Conservation (phyloP, 352 stramenopile genomes). For the Phytophthora crassamura region DNA sequence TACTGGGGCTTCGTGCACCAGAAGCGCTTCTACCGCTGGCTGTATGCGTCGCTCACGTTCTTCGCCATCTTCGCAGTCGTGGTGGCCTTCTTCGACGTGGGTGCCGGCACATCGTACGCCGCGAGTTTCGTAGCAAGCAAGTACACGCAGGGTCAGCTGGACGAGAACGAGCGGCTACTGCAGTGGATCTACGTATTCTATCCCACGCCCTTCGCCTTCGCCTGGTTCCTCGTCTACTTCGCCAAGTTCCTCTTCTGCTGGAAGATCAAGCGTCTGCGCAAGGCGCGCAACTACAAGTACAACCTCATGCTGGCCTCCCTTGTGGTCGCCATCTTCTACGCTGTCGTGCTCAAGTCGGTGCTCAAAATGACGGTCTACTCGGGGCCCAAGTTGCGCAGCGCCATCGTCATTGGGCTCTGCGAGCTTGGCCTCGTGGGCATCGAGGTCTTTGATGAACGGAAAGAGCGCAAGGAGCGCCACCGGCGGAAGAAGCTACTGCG, state of each 20-base stretch:
- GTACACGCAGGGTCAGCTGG: slow-evolving; percentile 61
- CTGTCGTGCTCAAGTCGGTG: slow-evolving; percentile 52
- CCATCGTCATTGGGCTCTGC: slow-evolving; percentile 65
- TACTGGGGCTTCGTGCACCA: slow-evolving; percentile 84
- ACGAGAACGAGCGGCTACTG: slow-evolving; percentile 78
- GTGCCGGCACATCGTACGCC: slow-evolving; percentile 58
- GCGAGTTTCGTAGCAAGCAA: slow-evolving; percentile 55
- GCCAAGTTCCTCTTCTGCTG: slow-evolving; percentile 82
- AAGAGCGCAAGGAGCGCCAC: slow-evolving; percentile 65
- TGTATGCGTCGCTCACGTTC: slow-evolving; percentile 77
- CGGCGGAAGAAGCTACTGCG: slow-evolving; percentile 59
- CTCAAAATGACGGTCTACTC: slow-evolving; percentile 71
- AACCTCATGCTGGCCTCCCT: slow-evolving; percentile 78
- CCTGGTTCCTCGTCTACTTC: slow-evolving; percentile 84
- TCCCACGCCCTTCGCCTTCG: slow-evolving; percentile 66
- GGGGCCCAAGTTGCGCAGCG: slow-evolving; percentile 65
- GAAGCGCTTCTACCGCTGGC: slow-evolving; percentile 75
- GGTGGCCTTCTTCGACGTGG: slow-evolving; percentile 76
- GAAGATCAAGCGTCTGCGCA: slow-evolving; percentile 79
- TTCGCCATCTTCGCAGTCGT: slow-evolving; percentile 84
- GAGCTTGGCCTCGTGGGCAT: slow-evolving; percentile 76
- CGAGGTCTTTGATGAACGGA: slow-evolving; percentile 75
- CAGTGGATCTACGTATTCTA: slow-evolving; percentile 82
- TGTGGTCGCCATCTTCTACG: slow-evolving; percentile 59
- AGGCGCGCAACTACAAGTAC: slow-evolving; percentile 85